Conservation (phyloP, 1,284 basidiomycete species). For the Erythrobasidium hasegawianum region DNA sequence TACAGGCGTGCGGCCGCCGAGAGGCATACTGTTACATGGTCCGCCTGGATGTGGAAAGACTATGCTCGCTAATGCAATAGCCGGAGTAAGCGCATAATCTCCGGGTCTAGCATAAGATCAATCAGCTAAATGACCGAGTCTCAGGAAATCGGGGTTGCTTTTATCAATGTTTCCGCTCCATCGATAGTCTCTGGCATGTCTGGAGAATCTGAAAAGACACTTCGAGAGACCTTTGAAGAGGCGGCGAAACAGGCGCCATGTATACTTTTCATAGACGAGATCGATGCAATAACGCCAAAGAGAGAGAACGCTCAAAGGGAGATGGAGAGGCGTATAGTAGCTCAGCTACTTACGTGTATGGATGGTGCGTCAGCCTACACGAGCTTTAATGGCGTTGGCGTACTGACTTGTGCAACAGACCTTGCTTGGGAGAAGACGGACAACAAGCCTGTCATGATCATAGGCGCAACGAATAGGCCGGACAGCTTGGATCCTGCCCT, state of each 20-base stretch:
- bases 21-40: constrained; percentile 91
- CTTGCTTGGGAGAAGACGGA: constrained; percentile 87
- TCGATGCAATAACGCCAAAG: constrained; percentile 96
- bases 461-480: constrained; percentile 92
- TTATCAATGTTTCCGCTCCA: constrained; percentile 89
- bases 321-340: constrained; percentile 96
- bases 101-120: no score
- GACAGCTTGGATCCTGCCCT: constrained; percentile 91
- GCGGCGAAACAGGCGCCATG: constrained; percentile 88
- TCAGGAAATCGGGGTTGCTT: constrained; percentile 84
- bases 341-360: constrained; percentile 95
- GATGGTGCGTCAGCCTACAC: constrained; percentile 84
- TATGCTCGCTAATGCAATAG: constrained; percentile 82
- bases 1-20: constrained; percentile 85
- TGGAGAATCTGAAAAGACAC: constrained; percentile 92
- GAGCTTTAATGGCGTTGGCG: no score
- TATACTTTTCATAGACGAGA: constrained; percentile 91
- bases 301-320: constrained; percentile 93
- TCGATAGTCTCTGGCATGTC: constrained; percentile 96
- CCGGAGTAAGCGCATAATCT: constrained; percentile 63
- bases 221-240: constrained; percentile 93
- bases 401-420: constrained; percentile 54
- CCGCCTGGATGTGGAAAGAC: constrained; percentile 98
- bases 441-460: constrained; percentile 85
- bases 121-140: no score